A percentile compares a stretch with the other conserved stretches of the same genome.
Conservation (phyloP, 2,329 filamentous ascomycete genomes). For the Corynespora cassiicola region DNA sequence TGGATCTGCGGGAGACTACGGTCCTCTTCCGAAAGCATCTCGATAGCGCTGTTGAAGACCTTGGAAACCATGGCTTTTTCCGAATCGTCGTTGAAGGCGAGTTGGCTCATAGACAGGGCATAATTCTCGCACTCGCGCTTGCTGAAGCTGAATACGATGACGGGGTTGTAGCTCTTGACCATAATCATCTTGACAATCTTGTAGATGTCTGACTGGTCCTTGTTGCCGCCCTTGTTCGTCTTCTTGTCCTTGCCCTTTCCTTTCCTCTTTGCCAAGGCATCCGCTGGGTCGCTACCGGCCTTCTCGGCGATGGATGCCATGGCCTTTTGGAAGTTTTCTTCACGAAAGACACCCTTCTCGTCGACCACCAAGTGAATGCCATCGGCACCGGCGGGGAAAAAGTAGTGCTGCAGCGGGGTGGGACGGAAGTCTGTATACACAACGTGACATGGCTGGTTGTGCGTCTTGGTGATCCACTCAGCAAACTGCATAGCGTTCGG, state of each 20-base stretch:
- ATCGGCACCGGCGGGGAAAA: constrained; percentile 90
- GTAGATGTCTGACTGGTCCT: constrained; percentile 78
- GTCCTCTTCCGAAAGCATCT: constrained; percentile 91
- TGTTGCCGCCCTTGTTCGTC: constrained; percentile 81
- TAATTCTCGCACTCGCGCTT: constrained; percentile 95
- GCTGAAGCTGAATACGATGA: constrained; percentile 99
- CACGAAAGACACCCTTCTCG: constrained; percentile 93
- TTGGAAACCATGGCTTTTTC: constrained; percentile 94
- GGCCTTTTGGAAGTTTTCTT: constrained; percentile 96
- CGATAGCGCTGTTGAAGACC: constrained; percentile 92
- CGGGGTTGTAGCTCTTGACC: constrained; percentile 94
- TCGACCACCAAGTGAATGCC: constrained; percentile 95
- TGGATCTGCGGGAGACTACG: constrained; percentile 87
- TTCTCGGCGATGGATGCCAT: constrained; percentile 90
- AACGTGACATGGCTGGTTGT: constrained; percentile 96
- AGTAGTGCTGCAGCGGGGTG: constrained; percentile 96
- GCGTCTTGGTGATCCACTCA: constrained; percentile 98
- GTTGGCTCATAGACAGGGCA: constrained; percentile 82
- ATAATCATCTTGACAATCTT: constrained; percentile 99
- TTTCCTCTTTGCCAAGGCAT: constrained; percentile 79
- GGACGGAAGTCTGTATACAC: constrained; percentile 99
- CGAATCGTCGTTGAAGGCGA: constrained; percentile 95
- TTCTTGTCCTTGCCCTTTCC: constrained; percentile 93
- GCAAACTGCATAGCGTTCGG: constrained; percentile 99
- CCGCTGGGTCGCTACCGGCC: constrained; percentile 82